Evolutionary conservation across 495 filamentous ascomycete species (phyloP), one percentile per base, ranked within the genome.

Genomic region (Viridothelium virens): DNA sequence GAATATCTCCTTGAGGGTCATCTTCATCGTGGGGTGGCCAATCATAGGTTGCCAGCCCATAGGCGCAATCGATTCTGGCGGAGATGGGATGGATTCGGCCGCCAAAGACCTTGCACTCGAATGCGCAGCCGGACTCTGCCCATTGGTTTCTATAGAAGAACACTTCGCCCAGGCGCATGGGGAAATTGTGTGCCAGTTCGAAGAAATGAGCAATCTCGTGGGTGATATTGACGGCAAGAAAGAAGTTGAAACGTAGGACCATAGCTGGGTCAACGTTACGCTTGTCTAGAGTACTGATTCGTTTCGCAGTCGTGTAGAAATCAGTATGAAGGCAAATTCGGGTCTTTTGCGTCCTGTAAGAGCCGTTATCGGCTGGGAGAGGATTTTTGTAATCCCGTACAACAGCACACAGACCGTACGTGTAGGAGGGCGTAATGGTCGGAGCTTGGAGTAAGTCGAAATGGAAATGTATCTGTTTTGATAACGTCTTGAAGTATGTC

Each of bases 161-260:
- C 2, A 71, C 72, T 56, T 74, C 72, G 0, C 70, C 67, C 39
- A 69, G 62, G 6, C 67, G 67, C 2, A 70, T 50, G 12, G 67
- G 69, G 50, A 61, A 18, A 36, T 48, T 47, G 44, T 56, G 63
- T 68, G 56, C 72, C 68, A 41, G 70, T 53, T 74, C 72, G 44
- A 74, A 63, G 62, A 72, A 74, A 53, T 74, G 72, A 18, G 72
- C 69, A 66, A 74, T 71, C 65, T 74, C 72, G 56, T 74, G 72
- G 34, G 67, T 67, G 37, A 74, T 39, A 44, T 67, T 70, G 7
- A 72, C 66, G 31, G 72, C 72, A 16, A 74, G 64, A 44, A 72
- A 72, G 16, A 74, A 71, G 50, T 72, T 74, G 67, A 74, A 74
- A 2, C 72, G 66, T 25, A 74, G 50, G 0, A 74, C 72, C 72